These are phyloP conservation scores for Rhynchosporium secalis DNA, from an alignment of 2,329 filamentous ascomycete species.

Conservation along the genomic window DNA sequence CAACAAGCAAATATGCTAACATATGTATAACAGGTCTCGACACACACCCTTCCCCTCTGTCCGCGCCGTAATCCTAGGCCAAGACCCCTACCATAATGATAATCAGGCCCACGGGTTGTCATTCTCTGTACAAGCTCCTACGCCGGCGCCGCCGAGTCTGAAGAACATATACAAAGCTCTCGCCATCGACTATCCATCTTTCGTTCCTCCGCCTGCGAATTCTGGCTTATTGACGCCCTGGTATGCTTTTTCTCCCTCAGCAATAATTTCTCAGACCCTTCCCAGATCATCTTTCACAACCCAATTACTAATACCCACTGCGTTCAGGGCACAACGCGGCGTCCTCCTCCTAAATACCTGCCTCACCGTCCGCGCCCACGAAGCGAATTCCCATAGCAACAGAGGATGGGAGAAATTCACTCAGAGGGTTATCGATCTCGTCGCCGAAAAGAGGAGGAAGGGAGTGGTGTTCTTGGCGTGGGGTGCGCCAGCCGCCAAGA, in stretches of 20 bases:
- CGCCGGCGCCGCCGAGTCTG: conserved; percentile 82
- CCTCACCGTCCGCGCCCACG: conserved; percentile 85
- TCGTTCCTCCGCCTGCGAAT: conserved; percentile 71
- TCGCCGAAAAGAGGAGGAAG: conserved; percentile 70
- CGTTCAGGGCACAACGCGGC: conserved; percentile 71
- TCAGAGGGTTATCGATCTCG: conserved; percentile 84
- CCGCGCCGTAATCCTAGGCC: conserved; percentile 90
- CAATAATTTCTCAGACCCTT: too few relatives aligned
- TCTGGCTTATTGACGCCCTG: conserved; percentile 86
- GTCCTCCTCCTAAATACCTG: conserved; percentile 94
- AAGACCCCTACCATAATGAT: conserved; percentile 94
- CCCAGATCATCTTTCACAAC: too few relatives aligned
- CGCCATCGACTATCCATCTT: conserved; percentile 82
- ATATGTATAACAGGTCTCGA: conserved; percentile 68
- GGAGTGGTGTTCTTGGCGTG: conserved; percentile 96
- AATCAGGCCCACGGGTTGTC: conserved; percentile 96
- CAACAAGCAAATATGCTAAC: conserved; percentile 25
- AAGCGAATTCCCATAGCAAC: conserved; percentile 81
- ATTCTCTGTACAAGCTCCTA: conserved; percentile 91
- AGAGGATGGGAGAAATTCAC: conserved; percentile 94
- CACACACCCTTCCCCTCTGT: conserved; percentile 86
- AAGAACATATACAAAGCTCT: conserved; percentile 91
- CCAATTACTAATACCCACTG: too few relatives aligned
- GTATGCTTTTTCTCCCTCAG: too few relatives aligned
- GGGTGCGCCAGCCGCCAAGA: conserved; percentile 81